Evolutionary conservation across 208 protist species (phyloP).

Genomic region (Herpetomonas tarakana): DNA sequence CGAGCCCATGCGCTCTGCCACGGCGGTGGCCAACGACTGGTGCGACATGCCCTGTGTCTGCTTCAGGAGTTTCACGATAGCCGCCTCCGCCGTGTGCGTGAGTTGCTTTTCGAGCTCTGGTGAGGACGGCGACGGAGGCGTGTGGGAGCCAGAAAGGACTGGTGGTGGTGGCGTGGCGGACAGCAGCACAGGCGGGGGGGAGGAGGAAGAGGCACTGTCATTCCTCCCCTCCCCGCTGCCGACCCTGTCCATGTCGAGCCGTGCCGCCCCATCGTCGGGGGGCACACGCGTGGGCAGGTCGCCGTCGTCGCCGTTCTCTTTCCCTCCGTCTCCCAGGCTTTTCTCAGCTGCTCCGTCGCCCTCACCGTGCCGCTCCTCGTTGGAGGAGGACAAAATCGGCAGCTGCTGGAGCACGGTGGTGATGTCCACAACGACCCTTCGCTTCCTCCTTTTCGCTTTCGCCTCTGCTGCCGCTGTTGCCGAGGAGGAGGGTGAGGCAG

Average conservation of each 20-base stretch:
- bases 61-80: slow-evolving; percentile 63
- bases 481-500: too few species aligned
- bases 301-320: background rate
- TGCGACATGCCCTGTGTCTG: slow-evolving; percentile 27
- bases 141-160: background rate
- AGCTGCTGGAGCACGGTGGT: slow-evolving; percentile 34
- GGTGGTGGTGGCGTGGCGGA: background rate
- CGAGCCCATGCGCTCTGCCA: slow-evolving; percentile 19
- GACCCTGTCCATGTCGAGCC: background rate
- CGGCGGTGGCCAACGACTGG: slow-evolving; percentile 27
- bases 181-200: too few species aligned
- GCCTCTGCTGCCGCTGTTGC: background rate
- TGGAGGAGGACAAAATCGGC: slow-evolving; percentile 12
- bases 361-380: slow-evolving; percentile 10
- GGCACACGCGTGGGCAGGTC: background rate
- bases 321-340: slow-evolving; percentile 5
- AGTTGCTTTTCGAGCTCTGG: slow-evolving; percentile 15
- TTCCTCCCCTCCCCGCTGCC: too few species aligned
- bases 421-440: slow-evolving; percentile 45
- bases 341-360: slow-evolving; percentile 5
- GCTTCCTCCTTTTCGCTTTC: background rate
- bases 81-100: slow-evolving; percentile 44
- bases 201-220: too few species aligned
- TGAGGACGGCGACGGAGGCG: background rate
- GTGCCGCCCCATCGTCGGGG: background rate